Base-by-base conservation (phyloP, 2,329 filamentous ascomycete genomes). In the Acarospora socialis region DNA sequence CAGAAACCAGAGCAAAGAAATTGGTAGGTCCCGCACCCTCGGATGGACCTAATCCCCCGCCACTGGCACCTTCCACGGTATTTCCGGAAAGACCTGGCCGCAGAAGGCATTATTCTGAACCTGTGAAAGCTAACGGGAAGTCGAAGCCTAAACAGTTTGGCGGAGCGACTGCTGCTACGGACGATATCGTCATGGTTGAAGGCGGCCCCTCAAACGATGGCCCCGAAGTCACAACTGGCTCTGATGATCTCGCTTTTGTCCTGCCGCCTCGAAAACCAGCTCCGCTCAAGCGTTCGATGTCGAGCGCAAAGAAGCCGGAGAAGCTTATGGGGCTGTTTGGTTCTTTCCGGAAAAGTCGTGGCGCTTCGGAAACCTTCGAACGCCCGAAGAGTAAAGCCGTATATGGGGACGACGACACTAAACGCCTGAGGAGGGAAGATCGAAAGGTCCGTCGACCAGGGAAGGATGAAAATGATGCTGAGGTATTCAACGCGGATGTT, bases 321-420 rank as follows among this genome's bases (percentile, higher is more conserved):
- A 66, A 69, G 14, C 52, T 75, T 10, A 68, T 72, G 56, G 66
- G 68, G n/a, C 59, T 83, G 4, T 73, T 84, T 42, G 71, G 72
- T 30, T 32, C 34, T 6, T 39, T 43, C 24, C 33, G 34, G 14
- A 43, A 43, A 15, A 37, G 22, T 25, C 39, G 37, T 21, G 29
- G 35, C 4, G 23, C 30, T 16, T 26, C 35, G 13, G 40, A 43
- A 12, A 33, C 27, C 7, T 29, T 21, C 16, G 35, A 36, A 12
- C 37, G 30, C 13, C 19, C 38, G 22, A 40, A 30, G 24, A 36
- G 26, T 23, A 40, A 34, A 35, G 37, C 32, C 7, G 19, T 35
- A 13, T 26, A 36, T n/a, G 28, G 29, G 12, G 41, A 43, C 24
- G 36, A 43, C 15, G 39, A 38, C 13, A 30, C 39, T 6, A 43